These are phyloP conservation scores for Ilyonectria destructans DNA, from an alignment of 2,329 filamentous ascomycete genomes.

Conservation along the genomic window DNA sequence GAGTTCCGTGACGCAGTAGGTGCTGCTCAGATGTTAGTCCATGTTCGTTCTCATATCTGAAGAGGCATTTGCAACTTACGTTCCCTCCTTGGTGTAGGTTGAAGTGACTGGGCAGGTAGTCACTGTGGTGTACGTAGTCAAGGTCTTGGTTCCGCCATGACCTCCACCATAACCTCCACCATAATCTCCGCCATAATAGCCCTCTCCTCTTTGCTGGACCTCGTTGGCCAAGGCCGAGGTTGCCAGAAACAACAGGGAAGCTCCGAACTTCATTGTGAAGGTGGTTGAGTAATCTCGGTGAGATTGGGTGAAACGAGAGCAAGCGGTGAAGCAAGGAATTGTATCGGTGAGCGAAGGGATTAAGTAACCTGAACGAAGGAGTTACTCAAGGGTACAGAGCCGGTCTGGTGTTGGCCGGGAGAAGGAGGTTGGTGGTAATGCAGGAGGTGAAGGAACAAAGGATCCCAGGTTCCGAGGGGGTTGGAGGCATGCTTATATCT, in stretches of 20 bases:
- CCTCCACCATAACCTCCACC: constrained; percentile 25
- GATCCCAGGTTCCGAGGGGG: constrained; percentile 32
- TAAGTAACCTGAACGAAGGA: constrained; percentile 53
- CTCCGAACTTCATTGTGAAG: constrained; percentile 47
- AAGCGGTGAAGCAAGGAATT: constrained; percentile 40
- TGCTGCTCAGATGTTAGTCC: constrained; percentile 50
- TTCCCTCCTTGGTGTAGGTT: constrained; percentile 59
- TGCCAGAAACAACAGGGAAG: constrained; percentile 46
- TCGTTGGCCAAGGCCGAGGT: constrained; percentile 46
- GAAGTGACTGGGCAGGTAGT: constrained; percentile 64
- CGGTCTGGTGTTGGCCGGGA: constrained; percentile 29
- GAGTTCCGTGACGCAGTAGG: constrained; percentile 60
- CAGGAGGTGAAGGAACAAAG: constrained; percentile 33
- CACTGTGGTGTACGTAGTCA: constrained; percentile 59
- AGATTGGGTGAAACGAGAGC: constrained; percentile 40
- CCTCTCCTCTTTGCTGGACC: constrained; percentile 39
- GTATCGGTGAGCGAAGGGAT: constrained; percentile 45
- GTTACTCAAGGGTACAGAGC: constrained; percentile 43
- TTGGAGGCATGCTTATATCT: constrained; percentile 46
- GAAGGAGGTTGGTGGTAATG: constrained; percentile 36
- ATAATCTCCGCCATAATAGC: constrained; percentile 23
- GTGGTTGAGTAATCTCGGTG: constrained; percentile 32
- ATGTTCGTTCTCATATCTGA: background rate
- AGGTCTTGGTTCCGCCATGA: constrained; percentile 36
- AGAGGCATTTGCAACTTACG: constrained; percentile 52